Base-by-base conservation (phyloP, 495 filamentous ascomycete genomes). In the Penicillium arizonense region DNA sequence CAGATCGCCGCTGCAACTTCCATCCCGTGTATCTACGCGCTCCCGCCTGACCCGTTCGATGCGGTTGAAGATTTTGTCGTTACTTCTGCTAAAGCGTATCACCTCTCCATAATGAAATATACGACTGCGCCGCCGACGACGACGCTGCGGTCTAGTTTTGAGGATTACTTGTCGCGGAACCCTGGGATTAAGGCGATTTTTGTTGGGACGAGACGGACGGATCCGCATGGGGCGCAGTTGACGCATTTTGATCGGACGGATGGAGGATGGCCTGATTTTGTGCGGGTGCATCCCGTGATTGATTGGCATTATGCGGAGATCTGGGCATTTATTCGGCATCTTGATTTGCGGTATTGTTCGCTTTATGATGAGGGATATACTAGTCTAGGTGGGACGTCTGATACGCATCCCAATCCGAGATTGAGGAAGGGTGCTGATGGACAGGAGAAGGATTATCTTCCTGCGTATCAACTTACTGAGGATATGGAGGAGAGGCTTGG, bases 291-390 rank as follows among this genome's bases (percentile, higher is more conserved):
- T 73, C 94, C 94, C 0, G 87, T 98, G 8, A 90, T 98, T 63
- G 94, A 97, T 63, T 97, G 94, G 95, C 88, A 93, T 67, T 98
- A 96, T 73, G 83, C 83, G 13, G 93, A 97, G 69, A 91, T 98
- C 51, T 96, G 94, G 95, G 81, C 86, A 5, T 97, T 97, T 59
- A 89, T 96, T 54, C 82, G 90, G 12, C 82, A 87, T 54, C 69
- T 97, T 23, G 75, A 81, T 2, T 79, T 97, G 16, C 79, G 81
- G 13, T 98, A 93, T 58, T 98, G 94, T 64, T 69, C 75, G 12
- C 78, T 98, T 6, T 98, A 98, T 65, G 88, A 96, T 62, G 75
- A 76, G 53, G 89, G 89, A 5, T 95, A 91, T 65, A 95, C 94
- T 4, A 90, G 85, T 40, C 75, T 98, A 6, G 94, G 94, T 2